Evolutionary conservation across 1,284 basidiomycete species (phyloP), one percentile per base, ranked within the genome.

Genomic region (Peniophora sp.): DNA sequence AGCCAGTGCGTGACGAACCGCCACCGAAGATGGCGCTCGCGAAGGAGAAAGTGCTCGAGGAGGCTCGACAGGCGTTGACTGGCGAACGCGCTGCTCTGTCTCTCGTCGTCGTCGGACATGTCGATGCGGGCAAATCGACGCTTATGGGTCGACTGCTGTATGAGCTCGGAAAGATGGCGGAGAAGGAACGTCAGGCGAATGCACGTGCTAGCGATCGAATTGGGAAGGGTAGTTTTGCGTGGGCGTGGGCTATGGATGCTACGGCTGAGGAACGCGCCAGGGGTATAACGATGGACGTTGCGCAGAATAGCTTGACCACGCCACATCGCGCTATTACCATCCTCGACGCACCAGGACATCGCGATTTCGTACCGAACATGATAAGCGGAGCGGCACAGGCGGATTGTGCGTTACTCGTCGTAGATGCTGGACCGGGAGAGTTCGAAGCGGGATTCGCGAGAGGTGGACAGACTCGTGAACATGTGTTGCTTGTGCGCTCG

Each of bases 301-400:
- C 94, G 0, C 77, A 88, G 50, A 91, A 96, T 61, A 81, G 83
- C 24, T 78, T 99, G 58, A 66, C 77, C 9, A 97, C 94, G 0
- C 71, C 81, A 0, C 79, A 89, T 59, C 79, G 89, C 48, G 79
- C 83, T 52, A 86, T 98, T 57, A 97, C 94, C 1, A 81, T 99
- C 19, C 81, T 99, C 23, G 96, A 99, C 61, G 96, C 97, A 0
- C 96, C 96, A 0, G 96, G 96, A 0, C 96, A 99, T 68, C 89
- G 86, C 57, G 97, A 99, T 62, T 99, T 99, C 60, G 90, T 99
- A 52, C 96, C 97, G 0, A 98, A 98, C 63, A 99, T 99, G 97
- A 99, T 99, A 53, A 96, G 92, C 0, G 96, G 96, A 1, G 96
- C 96, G 2, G 86, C 95, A 0, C 96, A 98, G 69, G 97, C 97